Evolutionary conservation across 73 alveolate species (phyloP), one percentile per base, ranked within the genome.

Genomic region (Paraurostyla sp.): DNA sequence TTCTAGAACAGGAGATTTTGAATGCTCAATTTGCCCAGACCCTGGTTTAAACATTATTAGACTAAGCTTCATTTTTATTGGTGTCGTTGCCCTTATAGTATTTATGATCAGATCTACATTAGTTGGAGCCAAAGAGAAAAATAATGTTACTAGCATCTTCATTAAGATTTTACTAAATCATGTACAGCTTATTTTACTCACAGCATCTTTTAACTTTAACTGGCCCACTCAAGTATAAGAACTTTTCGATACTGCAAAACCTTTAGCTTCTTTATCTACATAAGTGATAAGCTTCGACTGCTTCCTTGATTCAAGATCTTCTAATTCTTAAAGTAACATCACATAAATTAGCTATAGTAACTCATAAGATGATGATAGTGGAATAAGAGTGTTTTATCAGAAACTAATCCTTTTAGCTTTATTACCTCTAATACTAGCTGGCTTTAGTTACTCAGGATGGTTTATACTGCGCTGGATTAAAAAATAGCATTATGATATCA

Each of bases 21-120:
- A 87, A 43, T 90, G 96, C 80, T 40, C 85, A 32, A 59, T 73
- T 71, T 90, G 96, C 59, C 91, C 90, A 0, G 51, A 75, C 38
- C 49, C 16, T 2, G 23, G 43, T 0, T 16, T 25, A n/a, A 86
- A 78, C 36, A 36, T 78, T 15, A 23, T 75, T 38, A 63, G 81
- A 36, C 6, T 62, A 6, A 6, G 22, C 3, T 62, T 62, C 30
- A 62, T 62, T 15, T 15, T 62, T 15, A 32, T 43, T 84, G 60
- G 45, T 23, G 16, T 54, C 43, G 20, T 75, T 36, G 41, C 3
- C 27, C 22, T 20, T 18, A 35, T 22, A 36, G 49, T 62, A 11
- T 7, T 62, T 15, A 32, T 62, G 16, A 22, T 62, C 9, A 62
- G 80, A 32, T 62, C 80, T 0, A 76, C 90, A 15, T 30, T 84